Conservation (phyloP, 164 flowering plant species). For the Magnolia changhungtana region DNA sequence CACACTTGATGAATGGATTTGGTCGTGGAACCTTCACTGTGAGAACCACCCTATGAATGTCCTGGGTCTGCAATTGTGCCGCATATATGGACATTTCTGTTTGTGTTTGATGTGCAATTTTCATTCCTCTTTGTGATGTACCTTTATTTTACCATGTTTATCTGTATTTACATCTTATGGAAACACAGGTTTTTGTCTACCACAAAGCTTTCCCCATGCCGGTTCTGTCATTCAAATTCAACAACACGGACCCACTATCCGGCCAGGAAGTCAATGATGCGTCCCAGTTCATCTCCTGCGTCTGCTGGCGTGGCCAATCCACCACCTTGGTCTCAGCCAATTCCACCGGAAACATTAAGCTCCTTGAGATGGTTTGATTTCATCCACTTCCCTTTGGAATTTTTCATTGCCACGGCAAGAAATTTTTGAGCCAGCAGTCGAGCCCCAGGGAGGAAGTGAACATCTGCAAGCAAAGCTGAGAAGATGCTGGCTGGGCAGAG, state of each 20-base stretch:
- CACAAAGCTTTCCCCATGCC: constrained; percentile 98
- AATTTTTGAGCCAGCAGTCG: constrained; percentile 5
- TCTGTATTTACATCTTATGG: not conserved
- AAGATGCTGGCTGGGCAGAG: not conserved
- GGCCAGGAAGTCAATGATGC: constrained; percentile 65
- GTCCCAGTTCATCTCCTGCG: constrained; percentile 79
- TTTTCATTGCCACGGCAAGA: not conserved
- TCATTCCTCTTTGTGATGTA: not conserved
- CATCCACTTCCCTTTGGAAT: not conserved
- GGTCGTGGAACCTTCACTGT: no score
- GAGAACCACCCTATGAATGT: no score
- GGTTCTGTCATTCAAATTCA: constrained; percentile 69
- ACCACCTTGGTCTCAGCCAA: constrained; percentile 86
- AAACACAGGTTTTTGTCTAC: constrained; percentile 70
- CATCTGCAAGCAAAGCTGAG: not conserved
- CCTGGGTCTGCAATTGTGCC: no score
- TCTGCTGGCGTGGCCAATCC: constrained; percentile 93
- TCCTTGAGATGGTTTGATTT: constrained; percentile 79
- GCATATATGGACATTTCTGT: not conserved
- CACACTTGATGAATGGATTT: no score
- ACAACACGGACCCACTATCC: constrained; percentile 52
- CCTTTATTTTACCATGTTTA: not conserved
- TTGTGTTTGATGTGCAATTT: not conserved
- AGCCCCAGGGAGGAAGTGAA: not conserved
- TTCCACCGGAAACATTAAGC: constrained; percentile 80